phyloP scores from a whole-genome alignment of 1,284 basidiomycete species.

The Xerocomus minutiporus region DNA sequence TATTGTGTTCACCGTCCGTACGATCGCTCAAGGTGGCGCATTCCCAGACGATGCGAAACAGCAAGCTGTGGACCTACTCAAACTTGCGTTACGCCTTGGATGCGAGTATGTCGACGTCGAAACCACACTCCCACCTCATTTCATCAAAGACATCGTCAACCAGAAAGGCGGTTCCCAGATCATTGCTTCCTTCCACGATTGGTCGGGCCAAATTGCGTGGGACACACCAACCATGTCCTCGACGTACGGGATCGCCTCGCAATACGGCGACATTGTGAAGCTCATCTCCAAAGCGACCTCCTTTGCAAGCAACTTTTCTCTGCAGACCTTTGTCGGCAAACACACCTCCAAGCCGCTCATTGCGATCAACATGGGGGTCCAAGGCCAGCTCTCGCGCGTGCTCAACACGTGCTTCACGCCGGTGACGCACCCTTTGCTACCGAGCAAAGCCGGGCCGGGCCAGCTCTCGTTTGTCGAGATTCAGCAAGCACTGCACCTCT shows the following conservation, averaged over 20 bases:
- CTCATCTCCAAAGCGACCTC: conserved; percentile 81
- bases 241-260: conserved; percentile 63
- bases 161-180: conserved; percentile 73
- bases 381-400: conserved; percentile 88
- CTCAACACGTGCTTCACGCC: conserved; percentile 86
- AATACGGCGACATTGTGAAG: conserved; percentile 87
- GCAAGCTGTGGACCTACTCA: conserved; percentile 76
- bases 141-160: conserved; percentile 54
- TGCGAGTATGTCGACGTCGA: conserved; percentile 96
- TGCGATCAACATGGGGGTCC: conserved; percentile 90
- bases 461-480: conserved; percentile 88
- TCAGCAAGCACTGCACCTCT: conserved; percentile 73
- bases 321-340: conserved; percentile 68
- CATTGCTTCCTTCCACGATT: conserved; percentile 94
- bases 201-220: conserved; percentile 86
- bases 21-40: conserved; percentile 84
- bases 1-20: conserved; percentile 90
- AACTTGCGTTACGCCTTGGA: conserved; percentile 76
- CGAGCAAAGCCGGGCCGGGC: conserved; percentile 84
- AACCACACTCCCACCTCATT: conserved; percentile 66
- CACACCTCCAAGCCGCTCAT: conserved; percentile 73
- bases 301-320: conserved; percentile 76
- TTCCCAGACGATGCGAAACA: conserved; percentile 79
- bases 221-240: conserved; percentile 60
- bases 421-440: conserved; percentile 83